These are phyloP conservation scores for Corymbia calophylla DNA, from an alignment of 441 rosid species.

Conservation along the genomic window DNA sequence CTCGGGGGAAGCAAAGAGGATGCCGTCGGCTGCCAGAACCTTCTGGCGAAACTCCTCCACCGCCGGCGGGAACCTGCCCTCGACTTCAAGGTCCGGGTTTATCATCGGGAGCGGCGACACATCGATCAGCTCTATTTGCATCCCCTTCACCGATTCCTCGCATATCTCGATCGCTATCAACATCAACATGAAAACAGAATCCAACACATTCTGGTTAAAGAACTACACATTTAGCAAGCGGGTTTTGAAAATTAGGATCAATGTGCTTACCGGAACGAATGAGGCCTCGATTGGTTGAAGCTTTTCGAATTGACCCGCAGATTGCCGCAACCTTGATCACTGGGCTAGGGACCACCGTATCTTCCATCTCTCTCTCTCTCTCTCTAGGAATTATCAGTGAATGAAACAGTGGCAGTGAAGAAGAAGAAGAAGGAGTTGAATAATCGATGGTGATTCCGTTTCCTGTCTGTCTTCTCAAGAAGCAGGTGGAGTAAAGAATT, in stretches of 20 bases:
- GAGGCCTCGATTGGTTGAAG: conserved; percentile 54
- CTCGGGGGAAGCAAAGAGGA: conserved; percentile 72
- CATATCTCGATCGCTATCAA: conserved; percentile 38
- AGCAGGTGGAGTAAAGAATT: neutral
- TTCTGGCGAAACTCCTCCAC: conserved; percentile 63
- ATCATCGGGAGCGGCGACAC: conserved; percentile 60
- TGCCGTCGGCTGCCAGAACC: conserved; percentile 40
- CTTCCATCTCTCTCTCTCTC: conserved; percentile 9
- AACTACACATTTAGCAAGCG: neutral
- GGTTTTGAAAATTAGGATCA: neutral
- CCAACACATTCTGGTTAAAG: neutral
- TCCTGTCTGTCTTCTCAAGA: neutral
- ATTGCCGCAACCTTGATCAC: conserved; percentile 56
- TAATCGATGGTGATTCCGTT: neutral
- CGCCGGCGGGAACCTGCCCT: conserved; percentile 44
- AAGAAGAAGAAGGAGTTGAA: neutral
- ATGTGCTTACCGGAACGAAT: conserved; percentile 43
- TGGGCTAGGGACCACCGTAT: conserved; percentile 21
- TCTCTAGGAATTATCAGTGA: neutral
- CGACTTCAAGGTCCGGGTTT: conserved; percentile 62
- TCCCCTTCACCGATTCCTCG: conserved; percentile 36
- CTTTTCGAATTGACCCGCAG: conserved; percentile 68
- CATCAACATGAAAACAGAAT: neutral
- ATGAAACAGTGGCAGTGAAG: neutral
- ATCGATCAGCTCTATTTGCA: conserved; percentile 54